These are phyloP conservation scores for Marchantia paleacea DNA, from an alignment of 225 moss, liverwort and hornwort genomes.

Conservation along the genomic window DNA sequence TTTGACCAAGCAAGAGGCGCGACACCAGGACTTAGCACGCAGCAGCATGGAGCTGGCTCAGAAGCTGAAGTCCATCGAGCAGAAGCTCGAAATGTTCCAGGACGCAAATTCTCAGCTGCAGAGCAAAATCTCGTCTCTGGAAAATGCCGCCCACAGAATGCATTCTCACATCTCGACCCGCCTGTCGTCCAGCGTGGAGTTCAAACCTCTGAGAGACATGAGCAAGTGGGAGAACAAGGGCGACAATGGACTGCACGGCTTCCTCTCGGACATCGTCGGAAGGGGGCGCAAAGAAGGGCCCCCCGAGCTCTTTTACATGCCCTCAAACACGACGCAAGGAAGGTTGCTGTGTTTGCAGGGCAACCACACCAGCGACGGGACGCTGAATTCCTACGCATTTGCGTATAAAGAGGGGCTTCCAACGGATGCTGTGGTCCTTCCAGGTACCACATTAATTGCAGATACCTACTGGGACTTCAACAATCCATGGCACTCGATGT, in stretches of 20 bases:
- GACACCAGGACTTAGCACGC: background rate
- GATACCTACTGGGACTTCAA: slow-evolving; percentile 37
- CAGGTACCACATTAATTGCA: slow-evolving; percentile 44
- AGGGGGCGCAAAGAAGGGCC: slow-evolving; percentile 33
- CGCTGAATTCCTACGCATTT: slow-evolving; percentile 33
- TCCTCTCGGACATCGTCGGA: slow-evolving; percentile 29
- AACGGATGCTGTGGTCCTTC: slow-evolving; percentile 26
- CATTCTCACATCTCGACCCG: slow-evolving; percentile 10
- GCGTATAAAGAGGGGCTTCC: slow-evolving; percentile 37
- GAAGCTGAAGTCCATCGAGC: slow-evolving; percentile 16
- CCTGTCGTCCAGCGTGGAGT: slow-evolving; percentile 14
- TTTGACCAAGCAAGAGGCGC: background rate
- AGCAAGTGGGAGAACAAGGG: slow-evolving; percentile 5
- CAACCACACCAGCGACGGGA: slow-evolving; percentile 40
- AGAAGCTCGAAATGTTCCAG: slow-evolving; percentile 12
- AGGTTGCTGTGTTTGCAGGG: slow-evolving; percentile 39
- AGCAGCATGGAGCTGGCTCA: slow-evolving; percentile 2
- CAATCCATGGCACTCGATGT: slow-evolving; percentile 57
- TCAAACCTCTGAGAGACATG: slow-evolving; percentile 39
- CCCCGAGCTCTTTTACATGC: slow-evolving; percentile 37
- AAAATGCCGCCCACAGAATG: background rate
- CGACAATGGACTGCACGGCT: slow-evolving; percentile 8
- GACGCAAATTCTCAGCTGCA: slow-evolving; percentile 8
- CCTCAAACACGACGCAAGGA: slow-evolving; percentile 31
- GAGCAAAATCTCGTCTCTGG: slow-evolving; percentile 1